Evolutionary conservation across 306 rosid genomes (phyloP), one percentile per base, ranked within the genome.

Genomic region (Begonia fuchsioides): DNA sequence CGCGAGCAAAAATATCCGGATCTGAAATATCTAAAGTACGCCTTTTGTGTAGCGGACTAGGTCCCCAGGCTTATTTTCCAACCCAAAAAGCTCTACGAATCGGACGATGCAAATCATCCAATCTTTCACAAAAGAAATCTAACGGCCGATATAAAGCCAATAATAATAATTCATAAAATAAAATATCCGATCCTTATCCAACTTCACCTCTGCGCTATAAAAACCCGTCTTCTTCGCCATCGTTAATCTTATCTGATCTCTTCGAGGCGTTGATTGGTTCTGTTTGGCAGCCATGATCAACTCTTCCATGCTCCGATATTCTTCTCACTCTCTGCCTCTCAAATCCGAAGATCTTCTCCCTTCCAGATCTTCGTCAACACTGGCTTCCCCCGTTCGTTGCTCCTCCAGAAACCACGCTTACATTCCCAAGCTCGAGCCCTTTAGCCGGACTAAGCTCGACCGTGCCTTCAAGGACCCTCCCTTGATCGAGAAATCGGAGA

Each of bases 381-480:
- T 44, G 9, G 59, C 66, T 51, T 60, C 72, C 45, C 13, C 58
- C 6, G 26, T 78, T 39, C 62, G 60, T 53, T 81, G 72, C 56
- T 70, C 82, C 3, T 81, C 93, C 13, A 78, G 76, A 50, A 76
- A 14, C 70, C 68, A 70, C 3, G 41, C 81, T 50, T 53, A 13
- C 39, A 74, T 88, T 51, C 97, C 97, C 0, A 88, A 88, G 71
- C 95, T 78, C 35, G 67, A 79, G 71, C 95, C 97, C 17, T 88
- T 88, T 68, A 78, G 82, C 79, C 78, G 93, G 51, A 32, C 78
- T 48, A 78, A 66, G 68, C 38, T 76, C 11, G 84, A 84, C 1
- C 79, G 97, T 49, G 58, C 11, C 64, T 38, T 76, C 14, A 79
- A 56, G 51, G 93, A 76, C 14, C 97, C 88, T 17, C 86, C 95